Evolutionary conservation across 2,329 filamentous ascomycete genomes (phyloP).

Genomic region (Ustulina deusta): DNA sequence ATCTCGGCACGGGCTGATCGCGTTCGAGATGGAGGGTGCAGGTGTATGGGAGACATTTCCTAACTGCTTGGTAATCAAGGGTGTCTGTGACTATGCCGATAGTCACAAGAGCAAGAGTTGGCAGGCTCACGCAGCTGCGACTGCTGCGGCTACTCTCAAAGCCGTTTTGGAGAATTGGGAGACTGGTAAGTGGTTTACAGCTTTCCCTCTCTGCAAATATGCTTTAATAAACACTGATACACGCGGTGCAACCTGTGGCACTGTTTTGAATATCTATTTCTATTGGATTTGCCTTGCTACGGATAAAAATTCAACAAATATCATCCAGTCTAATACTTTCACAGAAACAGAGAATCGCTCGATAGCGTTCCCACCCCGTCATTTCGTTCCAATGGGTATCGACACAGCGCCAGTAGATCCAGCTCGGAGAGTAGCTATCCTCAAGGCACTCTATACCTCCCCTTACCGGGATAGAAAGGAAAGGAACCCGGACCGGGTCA

Average conservation of each 20-base stretch:
- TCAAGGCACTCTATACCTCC: too few species aligned
- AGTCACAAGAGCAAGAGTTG: conserved; percentile 23
- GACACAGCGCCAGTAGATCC: conserved; percentile 1
- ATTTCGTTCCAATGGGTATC: neutral
- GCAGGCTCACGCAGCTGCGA: conserved; percentile 4
- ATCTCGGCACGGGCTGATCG: neutral
- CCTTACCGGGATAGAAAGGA: too few species aligned
- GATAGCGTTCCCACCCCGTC: neutral
- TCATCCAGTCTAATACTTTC: neutral
- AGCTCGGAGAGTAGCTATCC: neutral
- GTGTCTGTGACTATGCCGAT: conserved; percentile 19
- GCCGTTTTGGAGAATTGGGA: conserved; percentile 13
- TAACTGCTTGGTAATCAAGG: conserved; percentile 14
- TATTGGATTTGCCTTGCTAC: too few species aligned
- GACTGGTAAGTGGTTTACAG: conserved; percentile 7
- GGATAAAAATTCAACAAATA: neutral
- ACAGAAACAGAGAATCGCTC: neutral
- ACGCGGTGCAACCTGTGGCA: too few species aligned
- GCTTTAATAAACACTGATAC: too few species aligned
- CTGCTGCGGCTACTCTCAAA: conserved; percentile 3
- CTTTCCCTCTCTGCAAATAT: neutral
- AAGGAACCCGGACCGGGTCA: too few species aligned
- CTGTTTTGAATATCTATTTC: too few species aligned
- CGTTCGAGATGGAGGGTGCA: conserved; percentile 23
- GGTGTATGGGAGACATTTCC: conserved; percentile 17